Conservation (phyloP, 306 rosid genomes). For the Cucurbita pepo region DNA sequence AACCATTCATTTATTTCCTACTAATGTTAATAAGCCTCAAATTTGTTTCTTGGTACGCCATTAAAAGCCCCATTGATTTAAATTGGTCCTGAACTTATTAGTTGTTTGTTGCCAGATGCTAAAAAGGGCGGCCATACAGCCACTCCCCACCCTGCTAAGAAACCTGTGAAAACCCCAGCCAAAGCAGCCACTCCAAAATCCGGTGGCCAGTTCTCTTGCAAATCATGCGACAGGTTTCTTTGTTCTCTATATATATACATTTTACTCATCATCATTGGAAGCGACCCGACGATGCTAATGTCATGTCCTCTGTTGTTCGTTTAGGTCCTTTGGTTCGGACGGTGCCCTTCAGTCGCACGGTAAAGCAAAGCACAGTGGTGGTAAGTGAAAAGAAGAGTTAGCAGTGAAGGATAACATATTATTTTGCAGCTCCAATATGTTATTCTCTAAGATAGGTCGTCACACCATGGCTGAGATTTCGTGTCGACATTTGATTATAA, state of each 20-base stretch:
- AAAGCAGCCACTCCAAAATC: slow-evolving; percentile 53
- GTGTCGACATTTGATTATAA: background rate
- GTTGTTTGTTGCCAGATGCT: slow-evolving; percentile 19
- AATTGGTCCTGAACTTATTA: background rate
- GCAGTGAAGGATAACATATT: background rate
- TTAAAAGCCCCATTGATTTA: background rate
- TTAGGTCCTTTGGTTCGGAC: slow-evolving; percentile 46
- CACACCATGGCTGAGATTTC: background rate
- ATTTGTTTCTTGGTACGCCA: background rate
- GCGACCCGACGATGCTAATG: background rate
- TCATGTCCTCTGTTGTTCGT: too few species aligned
- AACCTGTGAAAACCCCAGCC: slow-evolving; percentile 27
- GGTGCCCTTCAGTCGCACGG: slow-evolving; percentile 53
- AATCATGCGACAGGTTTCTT: slow-evolving; percentile 52
- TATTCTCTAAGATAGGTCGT: background rate
- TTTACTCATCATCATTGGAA: background rate
- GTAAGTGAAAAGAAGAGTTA: background rate
- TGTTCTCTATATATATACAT: background rate
- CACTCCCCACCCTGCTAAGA: slow-evolving; percentile 79
- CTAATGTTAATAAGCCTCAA: background rate
- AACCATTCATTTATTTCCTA: background rate
- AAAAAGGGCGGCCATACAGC: slow-evolving; percentile 53
- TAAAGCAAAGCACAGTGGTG: slow-evolving; percentile 58
- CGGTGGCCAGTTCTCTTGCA: slow-evolving; percentile 39
- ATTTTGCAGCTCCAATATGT: background rate